phyloP scores from a whole-genome alignment of 2,329 filamentous ascomycete genomes.

The Scleromitrula shiraiana region DNA sequence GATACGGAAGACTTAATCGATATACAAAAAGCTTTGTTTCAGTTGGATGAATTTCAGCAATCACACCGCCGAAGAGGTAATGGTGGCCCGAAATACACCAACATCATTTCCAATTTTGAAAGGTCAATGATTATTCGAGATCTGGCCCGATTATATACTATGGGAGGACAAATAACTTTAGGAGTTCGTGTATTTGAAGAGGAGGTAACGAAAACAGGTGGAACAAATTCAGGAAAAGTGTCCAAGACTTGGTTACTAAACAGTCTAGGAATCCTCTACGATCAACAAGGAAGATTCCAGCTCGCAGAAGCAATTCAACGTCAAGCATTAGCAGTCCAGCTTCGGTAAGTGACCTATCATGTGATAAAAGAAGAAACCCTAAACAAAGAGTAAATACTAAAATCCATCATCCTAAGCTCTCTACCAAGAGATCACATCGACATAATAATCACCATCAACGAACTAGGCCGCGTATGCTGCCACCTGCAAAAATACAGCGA shows the following conservation, averaged over 20 bases:
- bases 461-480: constrained; percentile 7
- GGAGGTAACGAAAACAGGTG: constrained; percentile 7
- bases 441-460: constrained; percentile 9
- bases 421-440: constrained; percentile 5
- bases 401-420: background rate
- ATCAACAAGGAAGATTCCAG: constrained; percentile 6
- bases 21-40: constrained; percentile 6
- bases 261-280: constrained; percentile 9
- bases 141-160: constrained; percentile 5
- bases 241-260: constrained; percentile 7
- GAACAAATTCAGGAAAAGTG: constrained; percentile 6
- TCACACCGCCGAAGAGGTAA: constrained; percentile 4
- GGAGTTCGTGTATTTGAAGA: constrained; percentile 7
- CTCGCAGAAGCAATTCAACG: constrained; percentile 7
- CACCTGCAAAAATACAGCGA: constrained; percentile 4
- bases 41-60: constrained; percentile 6
- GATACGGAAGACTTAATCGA: constrained; percentile 7
- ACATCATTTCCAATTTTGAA: constrained; percentile 6
- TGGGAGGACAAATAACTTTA: constrained; percentile 6
- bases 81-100: background rate
- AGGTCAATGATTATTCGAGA: constrained; percentile 9
- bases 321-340: constrained; percentile 8
- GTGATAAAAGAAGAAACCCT: background rate
- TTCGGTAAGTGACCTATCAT: background rate
- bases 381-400: too few species aligned